These are phyloP conservation scores for Geotrichum cucujoidarum DNA, from an alignment of 1,139 yeast species.

Conservation along the genomic window DNA sequence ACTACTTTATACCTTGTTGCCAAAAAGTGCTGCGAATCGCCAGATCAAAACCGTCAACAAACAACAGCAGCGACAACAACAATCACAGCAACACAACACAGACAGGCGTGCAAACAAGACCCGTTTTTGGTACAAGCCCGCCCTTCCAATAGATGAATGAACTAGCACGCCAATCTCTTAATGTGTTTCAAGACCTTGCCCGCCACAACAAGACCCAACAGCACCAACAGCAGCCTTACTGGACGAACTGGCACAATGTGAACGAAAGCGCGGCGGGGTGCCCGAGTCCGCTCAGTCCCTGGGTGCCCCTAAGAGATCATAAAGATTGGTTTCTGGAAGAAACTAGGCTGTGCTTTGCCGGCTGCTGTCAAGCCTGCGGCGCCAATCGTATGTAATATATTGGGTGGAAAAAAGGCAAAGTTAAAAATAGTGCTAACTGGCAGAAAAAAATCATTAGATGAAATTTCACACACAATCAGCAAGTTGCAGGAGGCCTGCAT, in stretches of 20 bases:
- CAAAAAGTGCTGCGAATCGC: no score
- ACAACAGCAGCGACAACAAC: neutral
- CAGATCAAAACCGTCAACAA: neutral
- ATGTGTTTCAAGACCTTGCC: no score
- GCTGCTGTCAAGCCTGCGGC: conserved; percentile 20
- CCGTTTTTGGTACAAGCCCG: no score
- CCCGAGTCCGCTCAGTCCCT: conserved; percentile 14
- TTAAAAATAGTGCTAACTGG: no score
- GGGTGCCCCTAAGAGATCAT: conserved; percentile 11
- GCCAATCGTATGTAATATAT: conserved; percentile 11
- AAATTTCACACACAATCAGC: conserved; percentile 6
- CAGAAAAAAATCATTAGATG: conserved; percentile 5
- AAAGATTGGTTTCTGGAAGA: conserved; percentile 11
- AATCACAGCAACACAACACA: no score
- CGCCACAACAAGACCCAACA: no score
- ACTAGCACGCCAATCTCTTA: no score
- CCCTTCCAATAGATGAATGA: neutral
- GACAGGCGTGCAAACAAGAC: no score
- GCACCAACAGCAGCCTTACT: neutral
- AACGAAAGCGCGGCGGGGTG: conserved; percentile 16
- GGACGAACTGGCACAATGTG: conserved; percentile 8
- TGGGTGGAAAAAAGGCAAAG: no score
- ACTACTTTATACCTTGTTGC: no score
- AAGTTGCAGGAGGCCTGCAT: conserved; percentile 15
- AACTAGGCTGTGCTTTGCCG: conserved; percentile 16